Percentiles rank a stretch among this genome's conserved stretches.
Evolutionary conservation across 2,329 filamentous ascomycete genomes (phyloP).

Genomic region (Colletotrichum eremochloae): DNA sequence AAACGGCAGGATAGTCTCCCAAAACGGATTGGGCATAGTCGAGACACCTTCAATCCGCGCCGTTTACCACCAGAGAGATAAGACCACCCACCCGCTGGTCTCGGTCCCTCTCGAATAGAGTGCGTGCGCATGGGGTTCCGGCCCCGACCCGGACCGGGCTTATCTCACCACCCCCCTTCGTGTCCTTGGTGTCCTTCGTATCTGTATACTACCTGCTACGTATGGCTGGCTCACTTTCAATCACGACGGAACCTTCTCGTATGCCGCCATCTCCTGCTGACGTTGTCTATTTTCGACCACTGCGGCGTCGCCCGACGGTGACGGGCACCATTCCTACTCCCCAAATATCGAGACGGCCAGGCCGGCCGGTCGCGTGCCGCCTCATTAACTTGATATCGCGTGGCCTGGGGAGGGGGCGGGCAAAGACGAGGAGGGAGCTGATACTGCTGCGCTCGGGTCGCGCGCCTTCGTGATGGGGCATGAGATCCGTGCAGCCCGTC

Average conservation of each 20-base stretch:
- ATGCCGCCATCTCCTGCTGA: slow-evolving; percentile 21
- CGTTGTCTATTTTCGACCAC: slow-evolving; percentile 28
- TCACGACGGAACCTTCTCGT: slow-evolving; percentile 18
- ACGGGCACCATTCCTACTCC: slow-evolving; percentile 19
- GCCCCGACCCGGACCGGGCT: not conserved
- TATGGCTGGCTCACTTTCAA: not conserved
- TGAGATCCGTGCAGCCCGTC: slow-evolving; percentile 9
- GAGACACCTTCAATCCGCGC: not conserved
- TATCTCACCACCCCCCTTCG: slow-evolving; percentile 1
- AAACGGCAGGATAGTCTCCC: slow-evolving; percentile 2
- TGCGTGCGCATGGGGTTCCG: not conserved
- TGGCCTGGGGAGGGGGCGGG: not conserved
- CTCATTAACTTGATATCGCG: not conserved
- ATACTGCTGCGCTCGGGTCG: slow-evolving; percentile 20
- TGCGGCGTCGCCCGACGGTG: not conserved
- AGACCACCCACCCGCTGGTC: not conserved
- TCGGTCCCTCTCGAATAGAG: not conserved
- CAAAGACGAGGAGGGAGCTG: not conserved
- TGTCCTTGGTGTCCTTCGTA: slow-evolving; percentile 2
- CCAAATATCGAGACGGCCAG: slow-evolving; percentile 9
- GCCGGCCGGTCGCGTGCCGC: not conserved
- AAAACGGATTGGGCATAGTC: slow-evolving; percentile 10
- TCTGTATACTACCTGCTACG: not conserved
- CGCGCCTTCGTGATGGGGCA: not conserved
- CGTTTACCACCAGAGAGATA: slow-evolving; percentile 18